phyloP scores from a whole-genome alignment of 176 grass and related monocot genomes.

The bread wheat (Triticum aestivum) region IWGSC_CS_RefSeq_v2.1 NC_057805.1:10598317-10598816 shows the following conservation, averaged over 20 bases:
- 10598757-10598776: slow-evolving; percentile 62
- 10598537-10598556: background rate
- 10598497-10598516: background rate
- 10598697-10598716: background rate
- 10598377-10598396: slow-evolving; percentile 11
- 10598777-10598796: slow-evolving; percentile 73
- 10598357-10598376: background rate
- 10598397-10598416: background rate
- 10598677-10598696: background rate
- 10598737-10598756: slow-evolving; percentile 45
- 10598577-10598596: background rate
- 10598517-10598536: background rate
- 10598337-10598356: background rate
- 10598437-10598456: background rate
- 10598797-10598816: slow-evolving; percentile 56
- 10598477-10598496: slow-evolving; percentile 4
- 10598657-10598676: background rate
- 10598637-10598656: background rate
- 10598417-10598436: background rate
- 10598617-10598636: background rate
- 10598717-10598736: slow-evolving; percentile 33
- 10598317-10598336: slow-evolving; percentile 9
- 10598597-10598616: slow-evolving; percentile 11
- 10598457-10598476: slow-evolving; percentile 1
- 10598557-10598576: background rate